Conservation (phyloP, 805 yeast species). For the Lachancea nothofagi region DNA sequence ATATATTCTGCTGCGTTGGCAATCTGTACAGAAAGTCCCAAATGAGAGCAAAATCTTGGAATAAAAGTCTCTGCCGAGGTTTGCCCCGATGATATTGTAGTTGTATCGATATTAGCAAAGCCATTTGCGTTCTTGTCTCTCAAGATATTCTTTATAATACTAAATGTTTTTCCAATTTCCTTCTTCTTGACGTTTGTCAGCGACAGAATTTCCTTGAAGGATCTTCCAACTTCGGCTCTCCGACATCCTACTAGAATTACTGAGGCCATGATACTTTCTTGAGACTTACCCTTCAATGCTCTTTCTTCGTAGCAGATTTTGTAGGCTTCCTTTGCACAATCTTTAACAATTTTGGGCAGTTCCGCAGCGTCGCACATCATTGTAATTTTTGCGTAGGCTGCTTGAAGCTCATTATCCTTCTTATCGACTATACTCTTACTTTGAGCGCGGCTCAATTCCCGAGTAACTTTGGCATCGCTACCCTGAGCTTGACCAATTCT, state of each 20-base stretch:
- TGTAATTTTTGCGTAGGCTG: slow-evolving; percentile 85
- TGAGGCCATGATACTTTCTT: slow-evolving; percentile 94
- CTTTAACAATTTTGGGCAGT: slow-evolving; percentile 90
- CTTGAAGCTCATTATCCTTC: slow-evolving; percentile 79
- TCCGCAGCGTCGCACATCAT: slow-evolving; percentile 97
- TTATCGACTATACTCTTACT: slow-evolving; percentile 78
- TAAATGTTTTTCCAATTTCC: slow-evolving; percentile 89
- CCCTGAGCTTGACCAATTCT: slow-evolving; percentile 85
- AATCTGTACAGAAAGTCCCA: slow-evolving; percentile 79
- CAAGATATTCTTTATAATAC: slow-evolving; percentile 68
- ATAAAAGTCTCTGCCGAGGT: slow-evolving; percentile 92
- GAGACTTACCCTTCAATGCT: slow-evolving; percentile 81
- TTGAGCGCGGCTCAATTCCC: slow-evolving; percentile 88
- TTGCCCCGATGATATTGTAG: slow-evolving; percentile 62
- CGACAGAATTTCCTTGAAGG: slow-evolving; percentile 94
- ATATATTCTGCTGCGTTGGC: slow-evolving; percentile 91
- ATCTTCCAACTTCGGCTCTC: slow-evolving; percentile 87
- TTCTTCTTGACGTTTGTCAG: slow-evolving; percentile 88
- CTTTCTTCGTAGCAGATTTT: slow-evolving; percentile 85
- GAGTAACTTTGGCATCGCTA: slow-evolving; percentile 79
- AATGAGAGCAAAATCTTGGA: slow-evolving; percentile 91
- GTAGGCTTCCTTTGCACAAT: slow-evolving; percentile 95
- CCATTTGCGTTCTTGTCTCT: slow-evolving; percentile 40
- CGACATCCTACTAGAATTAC: slow-evolving; percentile 92
- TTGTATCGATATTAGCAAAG: slow-evolving; percentile 37